These are phyloP conservation scores for Fusarium agapanthi DNA, from an alignment of 2,329 filamentous ascomycete species.

Conservation along the genomic window DNA sequence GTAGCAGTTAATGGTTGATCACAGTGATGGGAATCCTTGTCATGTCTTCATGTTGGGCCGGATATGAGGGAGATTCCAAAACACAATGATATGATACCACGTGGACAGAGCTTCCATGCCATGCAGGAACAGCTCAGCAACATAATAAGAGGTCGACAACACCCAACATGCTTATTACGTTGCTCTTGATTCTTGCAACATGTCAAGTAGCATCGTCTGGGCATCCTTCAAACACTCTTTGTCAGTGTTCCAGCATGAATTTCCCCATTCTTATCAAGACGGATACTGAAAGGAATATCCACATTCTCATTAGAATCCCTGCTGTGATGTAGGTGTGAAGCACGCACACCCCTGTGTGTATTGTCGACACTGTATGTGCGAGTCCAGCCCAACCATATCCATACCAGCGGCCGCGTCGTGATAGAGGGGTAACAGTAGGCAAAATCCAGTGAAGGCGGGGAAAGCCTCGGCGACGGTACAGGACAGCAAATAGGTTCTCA, in stretches of 20 bases:
- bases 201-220: not conserved
- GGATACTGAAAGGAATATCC: conserved; percentile 3
- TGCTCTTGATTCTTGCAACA: conserved; percentile 1
- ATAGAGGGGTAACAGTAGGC: conserved; percentile 19
- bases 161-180: conserved; percentile 6
- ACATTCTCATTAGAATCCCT: conserved; percentile 18
- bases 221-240: conserved; percentile 3
- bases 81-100: conserved; percentile 34
- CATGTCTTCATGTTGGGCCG: not conserved
- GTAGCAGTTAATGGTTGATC: conserved; percentile 4
- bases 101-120: conserved; percentile 29
- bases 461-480: conserved; percentile 20
- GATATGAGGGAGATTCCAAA: conserved; percentile 2
- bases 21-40: conserved; percentile 15
- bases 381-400: conserved; percentile 18
- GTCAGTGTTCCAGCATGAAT: conserved; percentile 16
- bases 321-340: not conserved
- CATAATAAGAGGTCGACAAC: conserved; percentile 9
- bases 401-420: not conserved
- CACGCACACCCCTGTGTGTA: conserved; percentile 32
- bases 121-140: conserved; percentile 39
- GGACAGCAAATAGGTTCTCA: conserved; percentile 20
- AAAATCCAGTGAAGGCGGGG: conserved; percentile 35
- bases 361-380: conserved; percentile 3
- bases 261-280: conserved; percentile 28